phyloP scores from a whole-genome alignment of 306 rosid species.

The Quercus robur region DNA sequence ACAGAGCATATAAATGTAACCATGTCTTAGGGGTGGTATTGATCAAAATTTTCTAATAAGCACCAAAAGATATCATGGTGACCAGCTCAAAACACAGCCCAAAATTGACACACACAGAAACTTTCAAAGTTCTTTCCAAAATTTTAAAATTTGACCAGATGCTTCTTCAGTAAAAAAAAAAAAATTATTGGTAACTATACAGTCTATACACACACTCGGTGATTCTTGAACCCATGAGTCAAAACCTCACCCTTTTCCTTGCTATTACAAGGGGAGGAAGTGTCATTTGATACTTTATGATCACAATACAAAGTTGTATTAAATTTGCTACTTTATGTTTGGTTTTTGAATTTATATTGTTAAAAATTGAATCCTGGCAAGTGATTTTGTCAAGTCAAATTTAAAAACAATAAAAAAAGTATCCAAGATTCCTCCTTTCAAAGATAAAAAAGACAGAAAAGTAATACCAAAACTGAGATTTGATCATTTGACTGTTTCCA shows the following conservation, averaged over 20 bases:
- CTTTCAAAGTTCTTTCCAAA: not conserved
- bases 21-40: not conserved
- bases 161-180: too few species aligned
- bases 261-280: too few species aligned
- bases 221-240: too few species aligned
- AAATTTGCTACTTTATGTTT: not conserved
- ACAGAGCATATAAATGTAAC: not conserved
- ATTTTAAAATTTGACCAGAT: not conserved
- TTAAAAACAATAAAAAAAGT: not conserved
- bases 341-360: too few species aligned
- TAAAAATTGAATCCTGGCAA: not conserved
- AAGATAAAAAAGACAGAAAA: not conserved
- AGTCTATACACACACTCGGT: too few species aligned
- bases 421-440: not conserved
- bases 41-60: too few species aligned
- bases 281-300: too few species aligned
- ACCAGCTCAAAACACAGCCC: not conserved
- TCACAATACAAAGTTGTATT: not conserved
- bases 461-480: not conserved
- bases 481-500: not conserved
- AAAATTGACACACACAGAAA: not conserved
- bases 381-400: not conserved
- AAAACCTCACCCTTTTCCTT: too few species aligned
- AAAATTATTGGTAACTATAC: too few species aligned
- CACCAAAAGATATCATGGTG: not conserved